Percentiles rank a stretch among this genome's conserved stretches.
Conservation (phyloP, 345 rosid species). For the Acer campestre region DNA sequence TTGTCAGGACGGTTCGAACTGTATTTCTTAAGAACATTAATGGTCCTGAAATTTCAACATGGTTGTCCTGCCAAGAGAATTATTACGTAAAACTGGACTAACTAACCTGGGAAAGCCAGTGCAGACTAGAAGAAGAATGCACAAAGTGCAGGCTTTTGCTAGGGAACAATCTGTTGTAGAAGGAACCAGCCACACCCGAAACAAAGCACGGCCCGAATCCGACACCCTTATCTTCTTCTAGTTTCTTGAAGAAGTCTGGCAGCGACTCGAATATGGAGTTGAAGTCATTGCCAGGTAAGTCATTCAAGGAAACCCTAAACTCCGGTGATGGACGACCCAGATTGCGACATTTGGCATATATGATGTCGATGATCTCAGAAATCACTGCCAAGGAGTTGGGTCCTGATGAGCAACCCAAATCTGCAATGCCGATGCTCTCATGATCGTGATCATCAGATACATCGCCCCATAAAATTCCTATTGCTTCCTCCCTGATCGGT, state of each 20-base stretch:
- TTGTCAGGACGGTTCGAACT: too few relatives aligned
- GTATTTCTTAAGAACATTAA: too few relatives aligned
- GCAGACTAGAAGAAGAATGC: slow-evolving; percentile 79
- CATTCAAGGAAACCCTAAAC: slow-evolving; percentile 59
- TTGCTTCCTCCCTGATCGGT: slow-evolving; percentile 54
- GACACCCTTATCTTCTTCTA: slow-evolving; percentile 37
- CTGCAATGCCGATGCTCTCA: slow-evolving; percentile 63
- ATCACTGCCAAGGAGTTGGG: slow-evolving; percentile 56
- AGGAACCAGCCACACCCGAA: slow-evolving; percentile 64
- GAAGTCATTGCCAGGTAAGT: slow-evolving; percentile 77
- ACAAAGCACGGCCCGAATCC: slow-evolving; percentile 47
- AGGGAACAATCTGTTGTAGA: slow-evolving; percentile 76
- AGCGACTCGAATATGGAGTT: slow-evolving; percentile 52
- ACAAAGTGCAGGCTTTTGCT: slow-evolving; percentile 58
- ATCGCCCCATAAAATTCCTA: slow-evolving; percentile 30
- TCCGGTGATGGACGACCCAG: slow-evolving; percentile 43
- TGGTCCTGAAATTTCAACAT: too few relatives aligned
- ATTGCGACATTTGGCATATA: slow-evolving; percentile 31
- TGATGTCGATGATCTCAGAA: slow-evolving; percentile 46
- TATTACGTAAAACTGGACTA: too few relatives aligned
- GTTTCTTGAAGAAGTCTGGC: slow-evolving; percentile 48
- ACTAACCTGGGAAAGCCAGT: slow-evolving; percentile 84
- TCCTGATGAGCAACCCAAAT: slow-evolving; percentile 84
- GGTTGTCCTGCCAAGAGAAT: too few relatives aligned
- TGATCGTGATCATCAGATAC: slow-evolving; percentile 3